Evolutionary conservation across 2,329 filamentous ascomycete genomes (phyloP).

Genomic region (Fusarium hainanense): DNA sequence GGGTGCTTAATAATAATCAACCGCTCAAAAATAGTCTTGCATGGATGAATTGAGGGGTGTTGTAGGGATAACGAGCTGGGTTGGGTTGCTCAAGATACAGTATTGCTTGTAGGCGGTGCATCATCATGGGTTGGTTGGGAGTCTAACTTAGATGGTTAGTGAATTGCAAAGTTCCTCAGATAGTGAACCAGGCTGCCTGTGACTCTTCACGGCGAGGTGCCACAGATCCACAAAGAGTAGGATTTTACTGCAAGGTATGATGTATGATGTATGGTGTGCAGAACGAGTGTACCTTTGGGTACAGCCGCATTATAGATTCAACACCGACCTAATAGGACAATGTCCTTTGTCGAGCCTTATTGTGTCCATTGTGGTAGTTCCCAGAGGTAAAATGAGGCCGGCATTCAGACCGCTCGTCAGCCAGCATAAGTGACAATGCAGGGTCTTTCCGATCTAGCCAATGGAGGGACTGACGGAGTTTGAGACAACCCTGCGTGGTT

Average conservation of each 20-base stretch:
- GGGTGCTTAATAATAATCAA: slow-evolving; percentile 13
- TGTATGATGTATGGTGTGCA: slow-evolving; percentile 36
- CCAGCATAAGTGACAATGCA: slow-evolving; percentile 33
- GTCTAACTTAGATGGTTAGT: slow-evolving; percentile 5
- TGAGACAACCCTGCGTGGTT: background rate
- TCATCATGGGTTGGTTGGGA: slow-evolving; percentile 11
- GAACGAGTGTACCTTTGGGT: slow-evolving; percentile 8
- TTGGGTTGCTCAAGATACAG: slow-evolving; percentile 3
- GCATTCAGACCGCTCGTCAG: slow-evolving; percentile 33
- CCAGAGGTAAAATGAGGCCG: slow-evolving; percentile 22
- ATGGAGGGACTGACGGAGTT: background rate
- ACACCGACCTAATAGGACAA: background rate
- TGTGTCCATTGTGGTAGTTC: slow-evolving; percentile 7
- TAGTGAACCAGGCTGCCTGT: slow-evolving; percentile 15
- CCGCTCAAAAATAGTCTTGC: slow-evolving; percentile 11
- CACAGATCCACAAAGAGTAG: slow-evolving; percentile 20
- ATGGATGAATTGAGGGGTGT: slow-evolving; percentile 8
- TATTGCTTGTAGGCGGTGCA: background rate
- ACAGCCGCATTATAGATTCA: slow-evolving; percentile 4
- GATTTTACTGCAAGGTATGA: slow-evolving; percentile 28
- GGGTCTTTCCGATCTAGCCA: slow-evolving; percentile 29
- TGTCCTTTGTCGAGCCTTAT: background rate
- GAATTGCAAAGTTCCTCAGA: slow-evolving; percentile 30
- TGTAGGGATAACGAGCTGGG: slow-evolving; percentile 5
- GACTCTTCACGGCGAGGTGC: slow-evolving; percentile 37